Base-by-base conservation (phyloP, 2,329 filamentous ascomycete species). In the Paraphoma chrysanthemicola region DNA sequence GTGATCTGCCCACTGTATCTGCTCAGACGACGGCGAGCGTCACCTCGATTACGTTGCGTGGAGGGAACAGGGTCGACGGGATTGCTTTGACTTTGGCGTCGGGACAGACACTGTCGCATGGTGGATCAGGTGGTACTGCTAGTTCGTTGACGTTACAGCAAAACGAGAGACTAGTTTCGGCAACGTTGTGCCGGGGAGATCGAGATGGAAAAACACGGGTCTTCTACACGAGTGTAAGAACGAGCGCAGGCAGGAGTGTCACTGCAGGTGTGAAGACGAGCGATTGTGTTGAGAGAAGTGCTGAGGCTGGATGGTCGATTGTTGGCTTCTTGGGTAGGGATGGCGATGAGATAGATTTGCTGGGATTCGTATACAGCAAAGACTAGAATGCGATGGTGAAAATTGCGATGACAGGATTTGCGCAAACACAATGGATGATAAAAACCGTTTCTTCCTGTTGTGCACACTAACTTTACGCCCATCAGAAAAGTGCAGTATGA, bases 201-300 rank as follows among this genome's bases (percentile, higher is more conserved):
- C 78, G 81, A 62, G 72, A 78, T 56, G 65, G 64, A 18, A 64
- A 76, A 12, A 84, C 82, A n/a, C 80, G 85, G 31, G 81, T 81
- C 64, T 86, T 88, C 67, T 87, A 83, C 67, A 80, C 86, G 57
- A 63, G 78, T 53, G 82, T 84, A n/a, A 82, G 77, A 1, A 86
- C 84, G 1, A 85, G 79, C 62, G 52, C 73, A 0, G 84, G 83
- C 1, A 77, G 79, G 18, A 81, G 74, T 0, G 59, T 86, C 6
- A 67, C 70, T 11, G 70, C 79, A 2, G 85, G 85, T 1, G 79
- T 71, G 0, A 63, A 72, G 29, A 86, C 83, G 0, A 68, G 60
- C 10, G 80, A 82, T 56, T 87, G 84, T 65, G 66, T 72, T 5
- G 79, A 77, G 1, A 82, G 78, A 49, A 72, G 66, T n/a, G 83